These are phyloP conservation scores for Achaetomiella virescens DNA, from an alignment of 495 filamentous ascomycete genomes.

Conservation along the genomic window DNA sequence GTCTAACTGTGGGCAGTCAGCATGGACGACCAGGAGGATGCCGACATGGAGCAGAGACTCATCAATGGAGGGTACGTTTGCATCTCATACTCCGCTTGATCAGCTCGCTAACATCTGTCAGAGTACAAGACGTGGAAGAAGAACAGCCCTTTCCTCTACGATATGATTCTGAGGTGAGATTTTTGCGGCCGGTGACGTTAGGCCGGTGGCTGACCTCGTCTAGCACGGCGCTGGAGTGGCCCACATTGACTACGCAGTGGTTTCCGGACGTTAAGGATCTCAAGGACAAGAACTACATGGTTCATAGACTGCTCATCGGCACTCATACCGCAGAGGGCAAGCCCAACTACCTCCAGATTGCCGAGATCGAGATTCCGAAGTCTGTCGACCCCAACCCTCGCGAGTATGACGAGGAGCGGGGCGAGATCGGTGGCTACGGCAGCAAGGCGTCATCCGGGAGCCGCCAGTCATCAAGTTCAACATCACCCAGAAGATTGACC, in stretches of 20 bases:
- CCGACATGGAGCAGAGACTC: constrained; percentile 66
- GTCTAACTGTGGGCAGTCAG: constrained; percentile 36
- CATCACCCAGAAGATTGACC: constrained; percentile 91
- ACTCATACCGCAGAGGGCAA: constrained; percentile 87
- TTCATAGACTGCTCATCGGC: constrained; percentile 84
- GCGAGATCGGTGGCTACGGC: constrained; percentile 91
- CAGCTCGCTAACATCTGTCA: constrained; percentile 30
- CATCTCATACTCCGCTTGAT: not conserved
- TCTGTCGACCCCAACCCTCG: constrained; percentile 59
- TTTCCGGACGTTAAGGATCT: constrained; percentile 87
- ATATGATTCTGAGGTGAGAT: constrained; percentile 75
- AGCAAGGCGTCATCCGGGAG: constrained; percentile 49
- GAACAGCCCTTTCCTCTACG: constrained; percentile 96
- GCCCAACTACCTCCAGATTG: constrained; percentile 92
- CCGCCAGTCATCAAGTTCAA: constrained; percentile 69
- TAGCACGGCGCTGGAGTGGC: constrained; percentile 93
- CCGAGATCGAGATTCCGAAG: constrained; percentile 84
- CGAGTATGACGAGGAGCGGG: constrained; percentile 85
- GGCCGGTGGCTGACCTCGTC: not conserved
- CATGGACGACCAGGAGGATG: constrained; percentile 63
- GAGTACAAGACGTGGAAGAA: constrained; percentile 99
- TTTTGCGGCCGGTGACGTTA: not conserved
- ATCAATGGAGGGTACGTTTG: constrained; percentile 78
- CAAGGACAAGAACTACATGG: constrained; percentile 78
- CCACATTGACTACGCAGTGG: constrained; percentile 96